Evolutionary conservation across 129 eudicot genomes (phyloP), one percentile per base, ranked within the genome.

Genomic region (Pulicaria dysenterica): DNA sequence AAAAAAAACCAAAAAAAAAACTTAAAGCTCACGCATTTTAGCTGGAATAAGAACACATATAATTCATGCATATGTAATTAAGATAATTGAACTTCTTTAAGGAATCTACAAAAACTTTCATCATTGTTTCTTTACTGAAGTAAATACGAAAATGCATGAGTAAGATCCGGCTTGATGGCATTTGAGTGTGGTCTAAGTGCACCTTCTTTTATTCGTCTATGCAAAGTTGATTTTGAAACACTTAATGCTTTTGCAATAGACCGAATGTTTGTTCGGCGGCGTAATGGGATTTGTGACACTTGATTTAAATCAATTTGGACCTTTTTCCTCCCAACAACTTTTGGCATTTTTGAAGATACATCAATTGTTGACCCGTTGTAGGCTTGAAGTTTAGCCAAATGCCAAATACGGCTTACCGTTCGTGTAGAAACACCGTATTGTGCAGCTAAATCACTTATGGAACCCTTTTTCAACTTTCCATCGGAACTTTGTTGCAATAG

Each of bases 221-320:
- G 72, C 13, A 50, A 15, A 31, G 40, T 11, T 24, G 58, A 48
- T 67, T 45, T n/a, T n/a, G n/a, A 13, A 46, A 44, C 36, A 67
- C 24, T 5, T 19, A 67, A 10, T 46, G 44, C 16, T 40, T 46
- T 16, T 5, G 59, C 43, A 1, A 67, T 4, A 19, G 44, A 67
- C 11, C 58, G 72, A 10, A 67, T 45, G 38, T 47, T 67, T 1
- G 58, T 67, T 17, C 58, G 58, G 11, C 44, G 72, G 48, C 58
- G 58, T 67, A 67, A 9, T 11, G 58, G 57, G 15, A 67, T 50
- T 8, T 67, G 51, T 17, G 36, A 24, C 2, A 67, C 24, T 24
- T 67, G 55, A 34, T 8, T 47, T 2, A 67, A 48, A 16, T 67
- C 19, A 8, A 17, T 12, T 8, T 65, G 57, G 3, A 45, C 36